phyloP scores from a whole-genome alignment of 768 basidiomycete species.

The Butyriboletus loyo region DNA sequence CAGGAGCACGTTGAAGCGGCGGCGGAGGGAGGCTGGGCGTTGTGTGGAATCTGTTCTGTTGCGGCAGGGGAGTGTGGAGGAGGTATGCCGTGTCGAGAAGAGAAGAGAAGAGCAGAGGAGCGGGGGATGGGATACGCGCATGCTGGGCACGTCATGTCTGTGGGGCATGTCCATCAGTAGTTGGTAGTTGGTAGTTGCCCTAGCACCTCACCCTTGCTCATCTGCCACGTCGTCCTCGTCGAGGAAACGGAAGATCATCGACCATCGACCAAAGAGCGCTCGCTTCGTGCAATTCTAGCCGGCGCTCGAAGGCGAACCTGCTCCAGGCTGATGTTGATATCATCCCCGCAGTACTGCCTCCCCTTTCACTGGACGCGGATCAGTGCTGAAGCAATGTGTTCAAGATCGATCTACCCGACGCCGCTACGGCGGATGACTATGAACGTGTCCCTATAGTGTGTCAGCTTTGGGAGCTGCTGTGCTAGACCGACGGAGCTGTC shows the following conservation, averaged over 20 bases:
- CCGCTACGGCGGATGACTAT: slow-evolving; percentile 81
- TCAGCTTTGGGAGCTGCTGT: slow-evolving; percentile 92
- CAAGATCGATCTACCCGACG: slow-evolving; percentile 72
- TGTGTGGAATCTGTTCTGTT: too few species aligned
- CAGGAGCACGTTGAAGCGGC: too few species aligned
- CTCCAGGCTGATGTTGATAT: slow-evolving; percentile 51
- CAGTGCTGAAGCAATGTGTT: slow-evolving; percentile 84
- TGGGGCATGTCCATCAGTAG: too few species aligned
- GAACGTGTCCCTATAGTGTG: slow-evolving; percentile 85
- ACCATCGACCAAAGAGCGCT: slow-evolving; percentile 83
- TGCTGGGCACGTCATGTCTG: too few species aligned
- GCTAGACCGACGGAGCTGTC: slow-evolving; percentile 75
- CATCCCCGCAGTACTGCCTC: slow-evolving; percentile 56
- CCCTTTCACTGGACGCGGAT: slow-evolving; percentile 75
- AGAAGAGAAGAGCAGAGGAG: too few species aligned
- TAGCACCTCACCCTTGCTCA: too few species aligned
- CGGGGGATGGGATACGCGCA: too few species aligned
- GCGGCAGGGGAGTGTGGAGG: too few species aligned
- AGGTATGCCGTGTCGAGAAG: too few species aligned
- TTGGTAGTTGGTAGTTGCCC: too few species aligned
- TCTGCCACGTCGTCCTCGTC: too few species aligned
- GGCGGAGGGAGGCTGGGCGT: too few species aligned
- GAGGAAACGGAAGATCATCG: slow-evolving; percentile 66
- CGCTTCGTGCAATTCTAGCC: slow-evolving; percentile 76
- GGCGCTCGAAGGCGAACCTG: slow-evolving; percentile 40